Evolutionary conservation across 495 filamentous ascomycete species (phyloP).

Genomic region (Penicillium coffeae): DNA sequence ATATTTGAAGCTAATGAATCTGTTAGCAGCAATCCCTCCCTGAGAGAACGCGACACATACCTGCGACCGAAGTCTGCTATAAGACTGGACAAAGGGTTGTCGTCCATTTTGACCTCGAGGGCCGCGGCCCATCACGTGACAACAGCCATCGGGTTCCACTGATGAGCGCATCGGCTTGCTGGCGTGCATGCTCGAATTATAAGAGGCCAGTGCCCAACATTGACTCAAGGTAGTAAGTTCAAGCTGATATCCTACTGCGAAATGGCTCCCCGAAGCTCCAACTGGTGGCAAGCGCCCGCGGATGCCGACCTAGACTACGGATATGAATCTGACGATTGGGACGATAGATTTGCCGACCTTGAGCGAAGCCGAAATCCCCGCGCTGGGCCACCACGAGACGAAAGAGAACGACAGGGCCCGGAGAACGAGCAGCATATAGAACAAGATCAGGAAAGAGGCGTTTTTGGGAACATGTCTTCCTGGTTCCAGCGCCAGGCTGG

Average conservation of each 20-base stretch:
- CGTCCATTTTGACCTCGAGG: constrained; percentile 10
- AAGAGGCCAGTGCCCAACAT: constrained; percentile 13
- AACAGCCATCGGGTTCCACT: constrained; percentile 18
- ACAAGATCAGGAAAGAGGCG: constrained; percentile 6
- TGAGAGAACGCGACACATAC: not conserved
- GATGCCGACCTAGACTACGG: constrained; percentile 28
- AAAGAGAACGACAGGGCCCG: constrained; percentile 4
- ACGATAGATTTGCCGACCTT: constrained; percentile 20
- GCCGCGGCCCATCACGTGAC: constrained; percentile 20
- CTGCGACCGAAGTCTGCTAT: constrained; percentile 5
- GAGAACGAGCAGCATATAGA: not conserved
- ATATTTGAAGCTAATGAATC: not conserved
- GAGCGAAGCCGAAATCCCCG: constrained; percentile 10
- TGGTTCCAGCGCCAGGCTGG: constrained; percentile 53
- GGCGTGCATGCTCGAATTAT: constrained; percentile 14
- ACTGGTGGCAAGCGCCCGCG: constrained; percentile 23
- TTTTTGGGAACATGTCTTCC: constrained; percentile 46
- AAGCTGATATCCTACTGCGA: not conserved
- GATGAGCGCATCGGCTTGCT: constrained; percentile 26
- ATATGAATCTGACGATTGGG: constrained; percentile 30
- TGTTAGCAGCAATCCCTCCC: not conserved
- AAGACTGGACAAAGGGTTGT: constrained; percentile 1
- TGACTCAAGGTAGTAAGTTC: not conserved
- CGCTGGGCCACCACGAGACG: constrained; percentile 1
- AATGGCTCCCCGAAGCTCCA: constrained; percentile 17